Conservation (phyloP, 139 green algal genomes). For the Diplosphaera chodatii region DNA sequence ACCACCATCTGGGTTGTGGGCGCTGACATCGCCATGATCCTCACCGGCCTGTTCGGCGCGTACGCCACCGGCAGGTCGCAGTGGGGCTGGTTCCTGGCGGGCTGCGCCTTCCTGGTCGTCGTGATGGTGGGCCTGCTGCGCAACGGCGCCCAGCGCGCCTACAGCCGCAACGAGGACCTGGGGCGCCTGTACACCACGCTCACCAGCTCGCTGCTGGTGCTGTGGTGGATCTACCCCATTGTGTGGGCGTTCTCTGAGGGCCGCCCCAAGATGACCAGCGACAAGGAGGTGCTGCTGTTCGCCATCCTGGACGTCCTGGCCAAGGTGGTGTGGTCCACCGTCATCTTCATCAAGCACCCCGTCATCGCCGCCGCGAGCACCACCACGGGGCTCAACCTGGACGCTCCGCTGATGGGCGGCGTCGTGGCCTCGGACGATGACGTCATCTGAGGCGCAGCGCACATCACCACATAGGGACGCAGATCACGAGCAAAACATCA, state of each 20-base stretch:
- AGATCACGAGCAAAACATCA: too few relatives aligned
- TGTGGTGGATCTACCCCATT: neutral
- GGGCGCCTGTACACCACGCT: neutral
- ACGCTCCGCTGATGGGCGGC: too few relatives aligned
- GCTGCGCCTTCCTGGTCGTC: neutral
- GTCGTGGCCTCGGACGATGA: too few relatives aligned
- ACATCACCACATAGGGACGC: too few relatives aligned
- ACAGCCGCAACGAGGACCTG: neutral
- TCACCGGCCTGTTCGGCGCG: constrained; percentile 15
- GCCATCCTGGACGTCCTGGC: neutral
- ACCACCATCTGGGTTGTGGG: constrained; percentile 16
- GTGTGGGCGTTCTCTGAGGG: neutral
- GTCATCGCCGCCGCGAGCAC: neutral
- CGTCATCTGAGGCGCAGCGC: too few relatives aligned
- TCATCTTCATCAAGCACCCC: constrained; percentile 2
- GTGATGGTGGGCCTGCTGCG: neutral
- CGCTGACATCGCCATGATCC: constrained; percentile 22
- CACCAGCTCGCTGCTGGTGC: neutral
- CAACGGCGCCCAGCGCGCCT: neutral
- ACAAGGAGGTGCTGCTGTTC: neutral
- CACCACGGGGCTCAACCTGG: too few relatives aligned
- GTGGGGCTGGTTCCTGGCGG: neutral
- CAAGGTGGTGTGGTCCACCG: neutral
- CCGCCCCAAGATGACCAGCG: neutral
- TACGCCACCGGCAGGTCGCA: neutral